Conservation (phyloP, 345 rosid species). For the Hevea brasiliensis region DNA sequence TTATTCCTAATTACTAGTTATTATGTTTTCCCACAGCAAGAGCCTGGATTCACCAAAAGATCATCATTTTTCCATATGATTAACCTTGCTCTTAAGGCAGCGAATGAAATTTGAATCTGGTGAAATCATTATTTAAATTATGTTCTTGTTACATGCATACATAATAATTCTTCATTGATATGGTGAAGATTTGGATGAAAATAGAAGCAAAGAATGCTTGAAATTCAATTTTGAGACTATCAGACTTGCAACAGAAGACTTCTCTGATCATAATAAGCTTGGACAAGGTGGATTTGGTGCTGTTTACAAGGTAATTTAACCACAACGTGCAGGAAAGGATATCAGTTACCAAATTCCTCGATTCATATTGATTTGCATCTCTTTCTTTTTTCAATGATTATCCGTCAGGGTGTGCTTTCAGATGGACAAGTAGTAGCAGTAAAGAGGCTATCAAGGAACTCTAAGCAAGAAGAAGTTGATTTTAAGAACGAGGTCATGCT, state of each 20-base stretch:
- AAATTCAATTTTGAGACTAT: not conserved
- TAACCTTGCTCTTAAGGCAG: too few relatives aligned
- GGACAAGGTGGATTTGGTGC: not conserved
- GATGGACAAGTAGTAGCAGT: conserved; percentile 41
- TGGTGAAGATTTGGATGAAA: not conserved
- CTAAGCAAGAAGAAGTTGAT: conserved; percentile 41
- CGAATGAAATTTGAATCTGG: too few relatives aligned
- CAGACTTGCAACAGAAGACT: not conserved
- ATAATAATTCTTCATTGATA: too few relatives aligned
- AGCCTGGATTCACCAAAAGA: too few relatives aligned
- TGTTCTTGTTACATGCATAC: not conserved
- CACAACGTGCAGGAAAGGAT: too few relatives aligned
- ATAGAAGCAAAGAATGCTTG: not conserved
- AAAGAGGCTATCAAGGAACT: conserved; percentile 41
- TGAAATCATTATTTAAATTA: not conserved
- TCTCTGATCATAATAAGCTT: not conserved
- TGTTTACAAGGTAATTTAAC: conserved; percentile 6
- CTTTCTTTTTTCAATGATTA: too few relatives aligned
- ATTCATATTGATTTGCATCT: too few relatives aligned
- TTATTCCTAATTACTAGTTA: too few relatives aligned
- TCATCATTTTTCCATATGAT: too few relatives aligned
- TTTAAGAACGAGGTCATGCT: conserved; percentile 46
- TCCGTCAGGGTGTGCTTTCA: too few relatives aligned
- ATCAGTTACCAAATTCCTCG: too few relatives aligned
- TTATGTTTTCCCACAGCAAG: too few relatives aligned